These are phyloP conservation scores for Fusarium pseudocircinatum DNA, from an alignment of 2,329 filamentous ascomycete species.

Conservation along the genomic window DNA sequence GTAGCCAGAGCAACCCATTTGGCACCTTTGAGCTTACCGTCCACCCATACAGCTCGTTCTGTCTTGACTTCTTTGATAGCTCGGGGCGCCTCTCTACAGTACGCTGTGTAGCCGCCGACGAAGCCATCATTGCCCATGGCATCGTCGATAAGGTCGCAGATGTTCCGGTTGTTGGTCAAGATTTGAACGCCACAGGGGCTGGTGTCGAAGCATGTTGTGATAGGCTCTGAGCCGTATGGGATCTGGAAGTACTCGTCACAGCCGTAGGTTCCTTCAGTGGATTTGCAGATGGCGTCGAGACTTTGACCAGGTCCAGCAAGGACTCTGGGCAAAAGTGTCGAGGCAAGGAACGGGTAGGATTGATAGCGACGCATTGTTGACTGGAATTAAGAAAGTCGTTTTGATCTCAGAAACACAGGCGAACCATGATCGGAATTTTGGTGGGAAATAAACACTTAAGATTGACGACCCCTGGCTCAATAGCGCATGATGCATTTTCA, in stretches of 20 bases:
- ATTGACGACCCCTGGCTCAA: background rate
- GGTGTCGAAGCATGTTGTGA: slow-evolving; percentile 15
- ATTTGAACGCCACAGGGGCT: slow-evolving; percentile 24
- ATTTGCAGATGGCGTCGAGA: slow-evolving; percentile 20
- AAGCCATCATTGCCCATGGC: slow-evolving; percentile 9
- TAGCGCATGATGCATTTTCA: background rate
- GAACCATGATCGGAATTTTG: background rate
- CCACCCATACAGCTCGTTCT: slow-evolving; percentile 7
- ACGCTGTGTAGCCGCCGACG: background rate
- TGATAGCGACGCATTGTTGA: background rate
- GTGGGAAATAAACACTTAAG: background rate
- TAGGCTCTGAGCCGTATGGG: slow-evolving; percentile 16
- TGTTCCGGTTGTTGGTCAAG: slow-evolving; percentile 12
- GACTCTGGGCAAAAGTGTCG: background rate
- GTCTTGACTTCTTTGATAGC: slow-evolving; percentile 16
- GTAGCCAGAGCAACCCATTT: background rate
- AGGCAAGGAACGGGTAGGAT: background rate
- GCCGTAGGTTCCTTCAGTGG: slow-evolving; percentile 24
- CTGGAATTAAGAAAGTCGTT: accelerated
- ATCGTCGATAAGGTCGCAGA: slow-evolving; percentile 17
- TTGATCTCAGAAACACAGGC: accelerated
- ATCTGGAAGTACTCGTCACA: slow-evolving; percentile 11
- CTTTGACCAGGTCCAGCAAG: slow-evolving; percentile 18
- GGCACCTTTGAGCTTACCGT: slow-evolving; percentile 16
- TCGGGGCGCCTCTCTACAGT: background rate